These are phyloP conservation scores for Metschnikowia chrysomelidarum DNA, from an alignment of 805 yeast genomes.

Conservation along the genomic window DNA sequence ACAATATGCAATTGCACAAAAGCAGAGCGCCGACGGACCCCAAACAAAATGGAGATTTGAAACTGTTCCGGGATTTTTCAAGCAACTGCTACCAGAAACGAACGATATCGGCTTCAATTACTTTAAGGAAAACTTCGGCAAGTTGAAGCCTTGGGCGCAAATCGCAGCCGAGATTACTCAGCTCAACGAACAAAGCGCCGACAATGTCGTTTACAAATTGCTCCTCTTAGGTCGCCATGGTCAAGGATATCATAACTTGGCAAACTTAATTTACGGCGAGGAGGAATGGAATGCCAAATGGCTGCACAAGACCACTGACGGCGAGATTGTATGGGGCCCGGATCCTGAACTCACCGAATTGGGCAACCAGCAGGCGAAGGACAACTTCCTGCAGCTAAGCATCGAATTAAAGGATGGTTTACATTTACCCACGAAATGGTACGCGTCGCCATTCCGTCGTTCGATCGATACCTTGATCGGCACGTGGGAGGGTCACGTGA, in stretches of 20 bases:
- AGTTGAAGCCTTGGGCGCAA: slow-evolving; percentile 25
- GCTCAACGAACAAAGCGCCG: slow-evolving; percentile 32
- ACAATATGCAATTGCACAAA: slow-evolving; percentile 18
- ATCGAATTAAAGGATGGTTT: slow-evolving; percentile 30
- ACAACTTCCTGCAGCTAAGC: slow-evolving; percentile 42
- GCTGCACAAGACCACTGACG: slow-evolving; percentile 45
- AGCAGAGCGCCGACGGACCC: slow-evolving; percentile 6
- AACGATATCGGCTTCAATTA: slow-evolving; percentile 43
- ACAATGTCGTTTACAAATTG: slow-evolving; percentile 40
- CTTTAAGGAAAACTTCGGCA: slow-evolving; percentile 44
- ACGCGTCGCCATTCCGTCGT: slow-evolving; percentile 51
- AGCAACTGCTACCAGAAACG: slow-evolving; percentile 42
- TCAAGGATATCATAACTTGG: slow-evolving; percentile 52
- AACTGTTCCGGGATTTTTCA: slow-evolving; percentile 42
- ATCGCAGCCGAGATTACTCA: slow-evolving; percentile 24
- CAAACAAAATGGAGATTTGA: slow-evolving; percentile 45
- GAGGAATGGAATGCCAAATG: slow-evolving; percentile 46
- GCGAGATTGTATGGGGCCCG: slow-evolving; percentile 48
- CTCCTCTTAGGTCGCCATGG: slow-evolving; percentile 53
- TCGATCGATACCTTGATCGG: slow-evolving; percentile 47
- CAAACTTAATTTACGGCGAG: slow-evolving; percentile 45
- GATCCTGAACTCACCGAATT: slow-evolving; percentile 50
- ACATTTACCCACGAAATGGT: slow-evolving; percentile 40
- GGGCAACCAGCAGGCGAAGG: slow-evolving; percentile 46
- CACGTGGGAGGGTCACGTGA: slow-evolving; percentile 43